Base-by-base conservation (phyloP, 257 asterid genomes). In the Solanum microdontum region DNA sequence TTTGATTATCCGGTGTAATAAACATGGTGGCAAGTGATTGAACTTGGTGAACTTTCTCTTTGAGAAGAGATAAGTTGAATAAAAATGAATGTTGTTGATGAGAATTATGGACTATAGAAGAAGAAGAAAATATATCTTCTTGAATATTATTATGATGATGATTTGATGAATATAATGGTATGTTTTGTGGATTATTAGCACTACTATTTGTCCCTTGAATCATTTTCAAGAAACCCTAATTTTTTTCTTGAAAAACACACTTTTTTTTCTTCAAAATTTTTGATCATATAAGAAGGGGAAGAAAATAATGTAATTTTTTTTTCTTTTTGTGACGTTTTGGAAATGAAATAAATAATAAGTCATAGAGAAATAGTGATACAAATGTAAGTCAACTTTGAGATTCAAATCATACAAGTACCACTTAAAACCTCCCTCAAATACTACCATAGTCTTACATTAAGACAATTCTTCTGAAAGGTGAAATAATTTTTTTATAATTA, bases 1-100 rank as follows among this genome's bases (percentile, higher is more conserved):
- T 58, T 60, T 90, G 87, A 69, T 90, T 83, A 84, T 90, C 89
- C 0, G 91, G 77, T 1, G 95, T 84, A 48, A 94, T 8, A 82
- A 92, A 88, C 11, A 93, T 87, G 43, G 89, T 76, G 24, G 96
- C 94, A 13, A 95, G 89, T 8, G 98, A 92, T 28, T 94, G 93
- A 1, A 94, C 90, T 55, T 96, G 98, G 55, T 93, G 91, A 68
- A 95, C 91, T 84, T 92, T 94, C 23, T 92, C 96, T 77, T 91
- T 93, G 23, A 96, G 92, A 79, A 94, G 37, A 2, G 98, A 94
- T 1, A 96, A 92, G 86, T 93, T 92, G 92, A 91, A 93, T 23
- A 95, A 91, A 87, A 96, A 95, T 77, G 90, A 87, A 24, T 69
- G 37, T 37, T 92, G 66, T 11, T 90, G 89, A 7, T 93, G 88